Evolutionary conservation across 2,329 filamentous ascomycete genomes (phyloP), one percentile per base, ranked within the genome.

Genomic region (Macroventuria anomochaeta): DNA sequence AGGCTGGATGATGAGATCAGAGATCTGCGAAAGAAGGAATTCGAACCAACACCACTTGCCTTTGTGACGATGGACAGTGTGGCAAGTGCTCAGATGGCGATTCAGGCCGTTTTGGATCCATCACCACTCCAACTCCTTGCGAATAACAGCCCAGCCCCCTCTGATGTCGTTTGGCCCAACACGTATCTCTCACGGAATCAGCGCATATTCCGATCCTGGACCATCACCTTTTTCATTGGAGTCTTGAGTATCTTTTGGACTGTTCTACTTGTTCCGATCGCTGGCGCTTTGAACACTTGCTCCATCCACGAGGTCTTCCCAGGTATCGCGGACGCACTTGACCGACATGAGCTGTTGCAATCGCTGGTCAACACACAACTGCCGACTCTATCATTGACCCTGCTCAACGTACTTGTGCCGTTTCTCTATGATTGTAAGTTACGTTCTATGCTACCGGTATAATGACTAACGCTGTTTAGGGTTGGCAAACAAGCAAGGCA

Each of bases 51-150:
- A 0, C 88, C 93, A 41, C 83, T 96, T 55, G 96, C 96, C 1
- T 97, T 99, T 73, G 90, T 99, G 32, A 97, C 95, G 0, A 96
- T 99, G 91, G 91, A 97, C 77, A 95, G 91, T 3, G 95, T 96
- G 42, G 90, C 93, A 12, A 88, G 93, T 17, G 86, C 84, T 59
- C 95, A 99, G 77, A 96, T 97, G 92, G 91, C 93, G 20, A 91
- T 96, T 36, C 95, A 99, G 75, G 93, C 95, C 3, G 88, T 96
- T 10, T 86, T 99, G 46, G 93, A 97, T 69, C 92, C 95, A 3
- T 88, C 90, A 10, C 95, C 96, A 0, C 88, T 93, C 53, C 88
- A 90, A 55, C 82, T 99, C 5, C 80, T 96, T 47, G 93, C 93
- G 7, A 93, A 91, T 55, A 83, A 89, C 23, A 93, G 93, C 2